phyloP scores from a whole-genome alignment of 2,329 filamentous ascomycete species.

The Stachybotrys chartarum region DNA sequence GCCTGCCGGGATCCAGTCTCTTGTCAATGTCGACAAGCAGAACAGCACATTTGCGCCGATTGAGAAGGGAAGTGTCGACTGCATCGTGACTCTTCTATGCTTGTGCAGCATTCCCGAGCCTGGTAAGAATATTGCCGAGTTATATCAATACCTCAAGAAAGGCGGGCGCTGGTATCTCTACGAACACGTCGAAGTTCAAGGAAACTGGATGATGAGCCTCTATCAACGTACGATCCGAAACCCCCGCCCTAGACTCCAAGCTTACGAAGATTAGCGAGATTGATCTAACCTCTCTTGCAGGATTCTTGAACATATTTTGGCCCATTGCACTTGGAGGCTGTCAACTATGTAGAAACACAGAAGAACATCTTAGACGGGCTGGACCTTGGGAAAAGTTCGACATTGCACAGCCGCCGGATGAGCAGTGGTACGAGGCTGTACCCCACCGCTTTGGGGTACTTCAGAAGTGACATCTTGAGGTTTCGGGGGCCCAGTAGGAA shows the following conservation, averaged over 20 bases:
- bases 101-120: slow-evolving; percentile 59
- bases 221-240: slow-evolving; percentile 42
- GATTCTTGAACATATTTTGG: neutral
- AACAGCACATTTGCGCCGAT: slow-evolving; percentile 37
- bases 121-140: slow-evolving; percentile 42
- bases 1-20: slow-evolving; percentile 54
- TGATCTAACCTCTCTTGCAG: neutral
- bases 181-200: slow-evolving; percentile 46
- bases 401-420: slow-evolving; percentile 29
- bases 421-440: slow-evolving; percentile 33
- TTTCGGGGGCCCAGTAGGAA: too few relatives aligned
- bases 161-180: slow-evolving; percentile 57
- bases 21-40: slow-evolving; percentile 26
- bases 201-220: slow-evolving; percentile 29
- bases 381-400: slow-evolving; percentile 45
- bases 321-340: neutral
- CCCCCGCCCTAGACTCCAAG: too few relatives aligned
- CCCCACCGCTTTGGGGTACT: slow-evolving; percentile 46
- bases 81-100: slow-evolving; percentile 54
- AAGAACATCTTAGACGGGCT: slow-evolving; percentile 35
- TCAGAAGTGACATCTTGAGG: slow-evolving; percentile 34
- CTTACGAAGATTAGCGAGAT: neutral
- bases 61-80: slow-evolving; percentile 44
- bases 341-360: slow-evolving; percentile 33
- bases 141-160: slow-evolving; percentile 52